These are phyloP conservation scores for Globisporangium recalcitrans DNA, from an alignment of 352 stramenopile species.

Conservation along the genomic window DNA sequence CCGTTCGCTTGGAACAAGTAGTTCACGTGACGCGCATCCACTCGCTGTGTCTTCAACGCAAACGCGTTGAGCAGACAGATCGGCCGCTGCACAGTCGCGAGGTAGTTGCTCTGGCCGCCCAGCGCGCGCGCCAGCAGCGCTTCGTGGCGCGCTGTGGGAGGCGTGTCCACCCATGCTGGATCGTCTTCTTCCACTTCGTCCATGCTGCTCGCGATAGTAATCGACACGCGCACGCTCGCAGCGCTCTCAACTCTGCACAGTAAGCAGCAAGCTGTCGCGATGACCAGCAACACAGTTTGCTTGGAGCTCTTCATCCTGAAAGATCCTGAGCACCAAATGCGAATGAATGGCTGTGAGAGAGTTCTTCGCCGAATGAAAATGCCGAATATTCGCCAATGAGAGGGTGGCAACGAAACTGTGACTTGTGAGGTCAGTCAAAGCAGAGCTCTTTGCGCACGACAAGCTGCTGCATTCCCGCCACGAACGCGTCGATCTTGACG, in stretches of 20 bases:
- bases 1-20: slow-evolving; percentile 5
- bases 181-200: background rate
- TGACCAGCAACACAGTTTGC: background rate
- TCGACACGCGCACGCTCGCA: background rate
- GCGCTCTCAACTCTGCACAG: background rate
- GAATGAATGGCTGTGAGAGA: background rate
- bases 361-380: background rate
- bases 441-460: slow-evolving; percentile 5
- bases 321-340: background rate
- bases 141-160: background rate
- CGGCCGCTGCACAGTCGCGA: background rate
- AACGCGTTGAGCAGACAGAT: slow-evolving; percentile 2
- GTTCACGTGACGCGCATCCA: background rate
- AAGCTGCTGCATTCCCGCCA: slow-evolving; percentile 18
- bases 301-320: background rate
- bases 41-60: background rate
- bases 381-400: background rate
- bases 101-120: background rate
- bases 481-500: slow-evolving; percentile 49
- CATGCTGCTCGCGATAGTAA: background rate
- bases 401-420: background rate
- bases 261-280: background rate
- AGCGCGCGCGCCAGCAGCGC: slow-evolving; percentile 1
- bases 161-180: background rate
- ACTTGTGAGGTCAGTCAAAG: slow-evolving; percentile 10